Conservation (phyloP, 2,329 filamentous ascomycete species). For the Aureobasidium pullulans region DNA sequence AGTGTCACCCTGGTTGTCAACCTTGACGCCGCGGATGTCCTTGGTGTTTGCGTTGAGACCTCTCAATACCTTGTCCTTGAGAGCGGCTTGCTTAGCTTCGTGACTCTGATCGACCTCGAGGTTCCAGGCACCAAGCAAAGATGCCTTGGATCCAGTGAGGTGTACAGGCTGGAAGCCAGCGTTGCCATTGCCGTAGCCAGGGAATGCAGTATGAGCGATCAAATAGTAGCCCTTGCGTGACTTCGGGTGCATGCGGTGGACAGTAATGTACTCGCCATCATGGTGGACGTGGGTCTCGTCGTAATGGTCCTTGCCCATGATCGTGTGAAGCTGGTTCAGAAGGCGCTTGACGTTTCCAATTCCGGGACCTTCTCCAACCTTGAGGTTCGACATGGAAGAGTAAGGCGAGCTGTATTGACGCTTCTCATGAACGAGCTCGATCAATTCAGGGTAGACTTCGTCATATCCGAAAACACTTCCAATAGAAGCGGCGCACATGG, state of each 20-base stretch:
- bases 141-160: slow-evolving; percentile 75
- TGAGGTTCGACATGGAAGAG: slow-evolving; percentile 52
- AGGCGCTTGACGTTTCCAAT: slow-evolving; percentile 89
- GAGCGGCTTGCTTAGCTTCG: slow-evolving; percentile 56
- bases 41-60: slow-evolving; percentile 80
- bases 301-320: slow-evolving; percentile 93
- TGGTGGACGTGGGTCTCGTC: slow-evolving; percentile 96
- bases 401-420: slow-evolving; percentile 73
- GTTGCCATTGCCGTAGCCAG: slow-evolving; percentile 79
- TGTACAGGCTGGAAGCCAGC: slow-evolving; percentile 72
- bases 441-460: slow-evolving; percentile 84
- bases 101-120: slow-evolving; percentile 77
- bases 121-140: slow-evolving; percentile 83
- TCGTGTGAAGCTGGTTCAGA: slow-evolving; percentile 85
- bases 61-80: slow-evolving; percentile 63
- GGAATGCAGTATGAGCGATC: slow-evolving; percentile 92
- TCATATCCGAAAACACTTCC: slow-evolving; percentile 98
- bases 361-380: slow-evolving; percentile 65
- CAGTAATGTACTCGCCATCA: slow-evolving; percentile 90
- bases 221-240: slow-evolving; percentile 91
- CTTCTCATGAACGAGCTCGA: slow-evolving; percentile 90
- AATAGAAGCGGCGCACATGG: slow-evolving; percentile 90
- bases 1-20: slow-evolving; percentile 65
- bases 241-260: slow-evolving; percentile 87
- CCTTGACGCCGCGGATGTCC: slow-evolving; percentile 63